These are phyloP conservation scores for Platismatia glauca DNA, from an alignment of 495 filamentous ascomycete genomes.

Conservation along the genomic window DNA sequence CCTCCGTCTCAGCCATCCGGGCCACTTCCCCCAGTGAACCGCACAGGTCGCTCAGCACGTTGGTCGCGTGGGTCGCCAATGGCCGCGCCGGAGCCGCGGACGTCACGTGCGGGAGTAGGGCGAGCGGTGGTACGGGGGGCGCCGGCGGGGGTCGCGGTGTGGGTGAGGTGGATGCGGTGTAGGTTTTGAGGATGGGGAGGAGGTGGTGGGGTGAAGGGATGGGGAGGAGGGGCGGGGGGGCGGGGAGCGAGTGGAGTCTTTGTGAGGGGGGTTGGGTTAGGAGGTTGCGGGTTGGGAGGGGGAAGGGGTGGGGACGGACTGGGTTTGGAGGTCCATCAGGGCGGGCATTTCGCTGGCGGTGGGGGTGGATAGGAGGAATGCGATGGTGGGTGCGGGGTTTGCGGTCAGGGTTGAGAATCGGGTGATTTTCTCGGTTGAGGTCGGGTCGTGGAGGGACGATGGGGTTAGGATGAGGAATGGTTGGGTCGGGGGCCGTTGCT, in stretches of 20 bases:
- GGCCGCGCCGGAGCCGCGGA: constrained; percentile 21
- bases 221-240: constrained; percentile 27
- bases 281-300: neutral
- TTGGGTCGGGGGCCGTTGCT: constrained; percentile 33
- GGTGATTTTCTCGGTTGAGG: constrained; percentile 36
- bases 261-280: neutral
- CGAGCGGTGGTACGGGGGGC: neutral
- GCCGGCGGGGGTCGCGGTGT: constrained; percentile 18
- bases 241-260: constrained; percentile 11
- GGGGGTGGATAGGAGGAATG: constrained; percentile 42
- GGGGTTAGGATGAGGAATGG: constrained; percentile 47
- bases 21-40: constrained; percentile 40
- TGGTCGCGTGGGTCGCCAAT: constrained; percentile 35
- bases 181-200: constrained; percentile 26
- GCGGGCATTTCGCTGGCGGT: constrained; percentile 22
- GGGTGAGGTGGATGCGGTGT: constrained; percentile 23
- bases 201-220: constrained; percentile 27
- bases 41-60: constrained; percentile 44
- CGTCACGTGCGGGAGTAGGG: constrained; percentile 42
- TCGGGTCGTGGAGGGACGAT: constrained; percentile 32
- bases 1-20: constrained; percentile 27
- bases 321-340: constrained; percentile 29
- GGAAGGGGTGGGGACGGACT: neutral
- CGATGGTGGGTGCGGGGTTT: constrained; percentile 37
- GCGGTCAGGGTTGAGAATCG: constrained; percentile 39